A percentile compares a stretch with the other conserved stretches of the same genome.
Conservation (phyloP, 176 grass and related monocot species). For the Raddia distichophylla region DNA sequence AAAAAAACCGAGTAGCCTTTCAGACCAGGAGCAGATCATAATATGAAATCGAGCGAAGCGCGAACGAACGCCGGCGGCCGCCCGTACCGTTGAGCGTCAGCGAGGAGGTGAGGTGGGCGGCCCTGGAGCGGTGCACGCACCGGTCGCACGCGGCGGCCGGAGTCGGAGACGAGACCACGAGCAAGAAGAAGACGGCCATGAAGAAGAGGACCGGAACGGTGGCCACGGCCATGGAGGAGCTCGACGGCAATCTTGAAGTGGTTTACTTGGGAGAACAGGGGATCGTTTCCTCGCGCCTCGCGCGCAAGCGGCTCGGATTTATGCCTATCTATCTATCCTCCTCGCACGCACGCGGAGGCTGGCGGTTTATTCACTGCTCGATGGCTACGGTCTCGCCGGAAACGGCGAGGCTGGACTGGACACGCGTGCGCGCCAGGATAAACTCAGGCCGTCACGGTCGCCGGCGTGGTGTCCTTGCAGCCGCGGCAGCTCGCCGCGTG, state of each 20-base stretch:
- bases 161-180: neutral
- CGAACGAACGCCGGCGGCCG: no score
- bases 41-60: neutral
- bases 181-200: neutral
- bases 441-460: neutral
- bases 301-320: neutral
- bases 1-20: neutral
- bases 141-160: constrained; percentile 43
- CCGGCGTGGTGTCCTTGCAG: neutral
- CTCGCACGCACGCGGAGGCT: neutral
- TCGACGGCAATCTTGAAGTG: neutral
- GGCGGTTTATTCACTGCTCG: constrained; percentile 19
- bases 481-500: constrained; percentile 1
- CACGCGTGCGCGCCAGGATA: constrained; percentile 42
- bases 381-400: neutral
- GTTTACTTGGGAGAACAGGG: neutral
- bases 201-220: neutral
- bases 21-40: neutral
- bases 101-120: constrained; percentile 47
- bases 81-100: constrained; percentile 49
- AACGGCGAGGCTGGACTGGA: neutral
- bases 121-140: constrained; percentile 59
- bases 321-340: neutral
- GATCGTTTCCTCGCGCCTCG: neutral
- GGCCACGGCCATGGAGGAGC: constrained; percentile 23